Conservation (phyloP, 345 rosid species). For the Bruguiera gymnorhiza region DNA sequence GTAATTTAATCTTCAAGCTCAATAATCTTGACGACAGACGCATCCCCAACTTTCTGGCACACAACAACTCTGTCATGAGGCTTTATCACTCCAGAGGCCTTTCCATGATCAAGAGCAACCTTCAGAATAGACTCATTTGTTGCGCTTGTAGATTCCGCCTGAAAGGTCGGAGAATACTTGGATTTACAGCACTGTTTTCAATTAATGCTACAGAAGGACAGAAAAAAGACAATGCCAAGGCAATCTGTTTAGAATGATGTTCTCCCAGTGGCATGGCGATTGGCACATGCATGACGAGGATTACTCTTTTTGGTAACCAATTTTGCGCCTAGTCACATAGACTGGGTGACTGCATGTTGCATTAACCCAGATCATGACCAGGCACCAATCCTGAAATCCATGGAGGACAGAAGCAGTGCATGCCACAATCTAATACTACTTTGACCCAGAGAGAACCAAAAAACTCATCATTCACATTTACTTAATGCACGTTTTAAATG, state of each 20-base stretch:
- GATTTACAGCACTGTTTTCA: background rate
- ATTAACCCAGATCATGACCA: too few relatives aligned
- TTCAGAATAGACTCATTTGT: constrained; percentile 78
- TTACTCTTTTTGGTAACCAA: too few relatives aligned
- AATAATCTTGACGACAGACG: constrained; percentile 83
- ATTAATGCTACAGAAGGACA: background rate
- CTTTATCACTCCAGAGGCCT: constrained; percentile 67
- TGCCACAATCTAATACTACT: background rate
- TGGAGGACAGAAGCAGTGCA: background rate
- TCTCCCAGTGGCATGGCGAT: too few relatives aligned
- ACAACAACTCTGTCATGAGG: constrained; percentile 83
- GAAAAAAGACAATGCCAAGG: too few relatives aligned
- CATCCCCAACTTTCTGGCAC: constrained; percentile 91
- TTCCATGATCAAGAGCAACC: constrained; percentile 84
- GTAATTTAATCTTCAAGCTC: constrained; percentile 65
- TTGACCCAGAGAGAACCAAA: background rate
- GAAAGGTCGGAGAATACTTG: constrained; percentile 4
- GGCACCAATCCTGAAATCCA: too few relatives aligned
- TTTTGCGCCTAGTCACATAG: too few relatives aligned
- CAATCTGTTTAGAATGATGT: background rate
- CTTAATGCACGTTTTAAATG: background rate
- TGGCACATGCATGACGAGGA: too few relatives aligned
- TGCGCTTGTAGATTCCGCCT: constrained; percentile 79
- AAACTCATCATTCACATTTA: background rate
- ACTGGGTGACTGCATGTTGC: too few relatives aligned